These are phyloP conservation scores for Pulveroboletus sp. DNA, from an alignment of 768 basidiomycete species.

Conservation along the genomic window DNA sequence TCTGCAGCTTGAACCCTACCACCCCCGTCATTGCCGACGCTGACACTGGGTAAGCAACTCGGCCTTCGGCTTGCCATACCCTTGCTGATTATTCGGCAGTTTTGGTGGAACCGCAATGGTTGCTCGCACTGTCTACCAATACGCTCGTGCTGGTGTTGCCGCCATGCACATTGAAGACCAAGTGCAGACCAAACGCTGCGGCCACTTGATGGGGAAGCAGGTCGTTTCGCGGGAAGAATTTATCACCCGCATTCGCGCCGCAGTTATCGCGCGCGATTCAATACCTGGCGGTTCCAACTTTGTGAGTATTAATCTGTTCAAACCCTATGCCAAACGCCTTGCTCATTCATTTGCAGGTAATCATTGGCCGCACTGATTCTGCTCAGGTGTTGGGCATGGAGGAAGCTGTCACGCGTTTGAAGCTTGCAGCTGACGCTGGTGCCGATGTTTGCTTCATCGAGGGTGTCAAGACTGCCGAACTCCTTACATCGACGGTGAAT, in stretches of 20 bases:
- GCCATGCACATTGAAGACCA: conserved; percentile 81
- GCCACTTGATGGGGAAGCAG: conserved; percentile 78
- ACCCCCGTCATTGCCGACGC: conserved; percentile 77
- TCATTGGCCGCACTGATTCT: conserved; percentile 76
- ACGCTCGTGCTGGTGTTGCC: conserved; percentile 66
- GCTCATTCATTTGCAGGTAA: conserved; percentile 40
- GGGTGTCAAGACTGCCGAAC: conserved; percentile 67
- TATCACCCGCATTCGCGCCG: conserved; percentile 70
- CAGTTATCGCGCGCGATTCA: conserved; percentile 72
- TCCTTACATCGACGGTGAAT: conserved; percentile 60
- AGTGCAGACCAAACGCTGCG: conserved; percentile 78
- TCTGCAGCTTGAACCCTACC: conserved; percentile 60
- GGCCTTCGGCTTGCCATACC: background rate
- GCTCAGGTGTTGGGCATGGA: conserved; percentile 81
- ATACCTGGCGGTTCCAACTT: conserved; percentile 77
- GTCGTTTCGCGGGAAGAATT: conserved; percentile 79
- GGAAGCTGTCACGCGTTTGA: conserved; percentile 62
- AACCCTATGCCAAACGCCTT: background rate
- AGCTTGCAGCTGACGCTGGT: conserved; percentile 69
- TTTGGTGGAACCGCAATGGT: conserved; percentile 78
- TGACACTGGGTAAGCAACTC: conserved; percentile 59
- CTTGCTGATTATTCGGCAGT: conserved; percentile 23
- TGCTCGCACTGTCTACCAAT: conserved; percentile 72
- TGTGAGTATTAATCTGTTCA: conserved; percentile 38
- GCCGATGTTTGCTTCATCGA: conserved; percentile 84